phyloP scores from a whole-genome alignment of 2,329 filamentous ascomycete genomes.

The Fusarium staphyleae region DNA sequence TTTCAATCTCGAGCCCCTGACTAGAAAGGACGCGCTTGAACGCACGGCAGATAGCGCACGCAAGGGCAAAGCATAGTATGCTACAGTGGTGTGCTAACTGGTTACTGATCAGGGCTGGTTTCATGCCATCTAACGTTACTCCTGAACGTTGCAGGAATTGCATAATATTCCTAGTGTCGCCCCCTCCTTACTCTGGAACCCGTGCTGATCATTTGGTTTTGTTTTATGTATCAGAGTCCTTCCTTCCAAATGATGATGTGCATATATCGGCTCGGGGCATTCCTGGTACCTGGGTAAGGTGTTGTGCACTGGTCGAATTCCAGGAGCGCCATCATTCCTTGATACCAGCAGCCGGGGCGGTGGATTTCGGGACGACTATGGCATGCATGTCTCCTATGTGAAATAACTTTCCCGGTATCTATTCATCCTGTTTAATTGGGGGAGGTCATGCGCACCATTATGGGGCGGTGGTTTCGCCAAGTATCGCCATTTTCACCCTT shows the following conservation, averaged over 20 bases:
- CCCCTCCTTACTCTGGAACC: not conserved
- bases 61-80: conserved; percentile 19
- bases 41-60: conserved; percentile 19
- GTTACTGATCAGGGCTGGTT: conserved; percentile 9
- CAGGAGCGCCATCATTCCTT: conserved; percentile 21
- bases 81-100: not conserved
- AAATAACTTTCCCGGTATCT: too few species aligned
- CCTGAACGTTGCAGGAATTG: conserved; percentile 21
- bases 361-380: conserved; percentile 8
- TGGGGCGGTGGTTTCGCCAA: too few species aligned
- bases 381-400: conserved; percentile 7
- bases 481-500: too few species aligned
- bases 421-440: too few species aligned
- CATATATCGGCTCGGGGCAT: conserved; percentile 16
- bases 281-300: conserved; percentile 18
- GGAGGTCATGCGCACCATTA: too few species aligned
- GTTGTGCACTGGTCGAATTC: conserved; percentile 11
- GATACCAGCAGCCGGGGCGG: conserved; percentile 16
- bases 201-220: conserved; percentile 6
- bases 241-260: not conserved
- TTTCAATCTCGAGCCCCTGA: conserved; percentile 12
- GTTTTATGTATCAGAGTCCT: too few species aligned
- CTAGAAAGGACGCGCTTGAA: conserved; percentile 19
- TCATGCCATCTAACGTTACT: conserved; percentile 8
- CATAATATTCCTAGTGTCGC: not conserved